phyloP scores from a whole-genome alignment of 441 rosid genomes.

The Caryocar brasiliense region DNA sequence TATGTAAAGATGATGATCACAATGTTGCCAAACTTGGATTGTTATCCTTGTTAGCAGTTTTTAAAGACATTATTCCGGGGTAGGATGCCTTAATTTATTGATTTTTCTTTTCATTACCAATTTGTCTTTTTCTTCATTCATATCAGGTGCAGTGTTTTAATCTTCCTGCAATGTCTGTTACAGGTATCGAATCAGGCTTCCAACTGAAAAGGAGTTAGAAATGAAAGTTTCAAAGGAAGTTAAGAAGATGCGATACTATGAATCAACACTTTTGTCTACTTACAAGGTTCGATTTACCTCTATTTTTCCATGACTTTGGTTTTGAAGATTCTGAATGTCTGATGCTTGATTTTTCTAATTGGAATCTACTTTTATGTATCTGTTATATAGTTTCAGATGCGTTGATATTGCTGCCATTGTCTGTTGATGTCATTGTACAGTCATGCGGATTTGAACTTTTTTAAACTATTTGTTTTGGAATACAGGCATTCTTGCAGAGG shows the following conservation, averaged over 20 bases:
- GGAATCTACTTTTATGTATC: too few species aligned
- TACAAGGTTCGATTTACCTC: slow-evolving; percentile 57
- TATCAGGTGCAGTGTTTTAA: neutral
- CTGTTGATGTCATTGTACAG: too few species aligned
- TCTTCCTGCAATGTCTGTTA: slow-evolving; percentile 6
- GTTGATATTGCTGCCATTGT: too few species aligned
- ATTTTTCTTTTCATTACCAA: neutral
- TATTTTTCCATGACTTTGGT: neutral
- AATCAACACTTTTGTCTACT: slow-evolving; percentile 62
- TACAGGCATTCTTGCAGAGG: slow-evolving; percentile 71
- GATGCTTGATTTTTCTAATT: too few species aligned
- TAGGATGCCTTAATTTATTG: slow-evolving; percentile 15
- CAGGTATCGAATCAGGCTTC: slow-evolving; percentile 95
- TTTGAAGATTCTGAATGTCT: neutral
- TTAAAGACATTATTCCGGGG: slow-evolving; percentile 92
- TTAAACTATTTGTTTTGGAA: slow-evolving; percentile 1
- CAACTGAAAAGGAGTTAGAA: slow-evolving; percentile 92
- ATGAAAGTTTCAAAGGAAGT: slow-evolving; percentile 94
- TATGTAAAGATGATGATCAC: slow-evolving; percentile 49
- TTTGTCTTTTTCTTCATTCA: neutral
- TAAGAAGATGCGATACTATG: slow-evolving; percentile 76
- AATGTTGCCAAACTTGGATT: slow-evolving; percentile 58
- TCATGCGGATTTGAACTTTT: too few species aligned
- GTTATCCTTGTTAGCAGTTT: slow-evolving; percentile 82
- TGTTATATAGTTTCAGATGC: too few species aligned